Conservation (phyloP, 2,329 filamentous ascomycete genomes). For the Cryphonectria carpinicola region DNA sequence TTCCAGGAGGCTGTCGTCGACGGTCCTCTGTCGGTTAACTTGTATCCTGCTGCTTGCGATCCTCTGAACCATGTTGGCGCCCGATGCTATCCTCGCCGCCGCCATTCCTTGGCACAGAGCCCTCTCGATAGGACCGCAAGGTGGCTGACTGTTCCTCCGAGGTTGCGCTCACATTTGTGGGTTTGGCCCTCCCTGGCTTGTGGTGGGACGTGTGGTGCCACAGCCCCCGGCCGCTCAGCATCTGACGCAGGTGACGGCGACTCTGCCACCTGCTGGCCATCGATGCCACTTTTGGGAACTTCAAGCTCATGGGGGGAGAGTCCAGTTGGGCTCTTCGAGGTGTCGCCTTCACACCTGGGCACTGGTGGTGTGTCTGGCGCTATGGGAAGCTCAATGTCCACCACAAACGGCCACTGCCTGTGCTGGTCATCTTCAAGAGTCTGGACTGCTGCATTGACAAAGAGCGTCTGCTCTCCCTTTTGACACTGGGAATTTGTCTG, state of each 20-base stretch:
- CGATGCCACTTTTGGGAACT: neutral
- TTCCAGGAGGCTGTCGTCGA: neutral
- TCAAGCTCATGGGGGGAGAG: neutral
- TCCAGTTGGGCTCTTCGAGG: neutral
- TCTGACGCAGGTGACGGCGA: neutral
- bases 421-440: neutral
- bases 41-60: neutral
- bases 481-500: neutral
- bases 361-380: neutral
- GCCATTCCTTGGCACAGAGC: neutral
- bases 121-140: neutral
- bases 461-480: slow-evolving; percentile 3
- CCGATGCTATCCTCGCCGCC: neutral
- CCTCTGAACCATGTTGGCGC: neutral
- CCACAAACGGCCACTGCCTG: slow-evolving; percentile 2
- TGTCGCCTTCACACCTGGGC: neutral
- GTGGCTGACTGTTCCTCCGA: neutral
- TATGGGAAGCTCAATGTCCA: slow-evolving; percentile 10
- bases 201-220: neutral
- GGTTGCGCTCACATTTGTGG: too few species aligned
- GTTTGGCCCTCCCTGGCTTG: too few species aligned
- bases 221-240: neutral
- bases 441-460: slow-evolving; percentile 14
- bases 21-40: neutral
- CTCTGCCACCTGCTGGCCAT: neutral